Evolutionary conservation across 2,329 filamentous ascomycete species (phyloP).

Genomic region (Trichoderma afroharzianum): DNA sequence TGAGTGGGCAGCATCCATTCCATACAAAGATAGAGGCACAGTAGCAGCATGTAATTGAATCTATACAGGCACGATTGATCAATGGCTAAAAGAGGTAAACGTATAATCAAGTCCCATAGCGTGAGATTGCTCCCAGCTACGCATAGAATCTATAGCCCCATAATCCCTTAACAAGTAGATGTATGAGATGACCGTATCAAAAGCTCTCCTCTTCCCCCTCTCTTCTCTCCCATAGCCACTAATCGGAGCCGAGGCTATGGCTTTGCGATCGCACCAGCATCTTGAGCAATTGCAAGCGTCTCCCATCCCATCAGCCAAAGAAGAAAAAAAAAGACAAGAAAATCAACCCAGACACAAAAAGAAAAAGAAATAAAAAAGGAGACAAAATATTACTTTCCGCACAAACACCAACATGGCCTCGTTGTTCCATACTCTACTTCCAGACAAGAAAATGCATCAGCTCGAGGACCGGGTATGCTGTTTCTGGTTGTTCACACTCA

Average conservation of each 20-base stretch:
- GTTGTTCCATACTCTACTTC: conserved; percentile 21
- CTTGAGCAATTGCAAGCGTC: neutral
- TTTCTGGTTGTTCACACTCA: neutral
- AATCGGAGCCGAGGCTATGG: conserved; percentile 8
- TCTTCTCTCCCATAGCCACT: neutral
- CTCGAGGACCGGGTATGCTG: conserved; percentile 18
- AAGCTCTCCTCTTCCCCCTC: neutral
- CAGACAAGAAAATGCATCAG: conserved; percentile 13
- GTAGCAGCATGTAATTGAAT: neutral
- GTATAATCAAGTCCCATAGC: conserved; percentile 7
- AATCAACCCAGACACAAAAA: neutral
- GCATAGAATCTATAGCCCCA: conserved; percentile 16
- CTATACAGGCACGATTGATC: neutral
- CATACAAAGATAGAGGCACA: too few species aligned
- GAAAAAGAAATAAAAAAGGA: neutral
- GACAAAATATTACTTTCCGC: conserved; percentile 10
- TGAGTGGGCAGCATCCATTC: too few species aligned
- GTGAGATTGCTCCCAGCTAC: conserved; percentile 15
- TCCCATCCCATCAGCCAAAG: conserved; percentile 1
- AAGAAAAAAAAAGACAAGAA: neutral
- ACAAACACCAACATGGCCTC: conserved; percentile 18
- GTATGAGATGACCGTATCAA: conserved; percentile 4
- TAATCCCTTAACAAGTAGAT: neutral
- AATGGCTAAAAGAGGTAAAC: neutral
- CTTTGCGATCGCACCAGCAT: neutral